Percentiles rank a stretch among this genome's conserved stretches.
These are phyloP conservation scores for Xylaria venustula DNA, from an alignment of 495 filamentous ascomycete genomes.

Conservation along the genomic window DNA sequence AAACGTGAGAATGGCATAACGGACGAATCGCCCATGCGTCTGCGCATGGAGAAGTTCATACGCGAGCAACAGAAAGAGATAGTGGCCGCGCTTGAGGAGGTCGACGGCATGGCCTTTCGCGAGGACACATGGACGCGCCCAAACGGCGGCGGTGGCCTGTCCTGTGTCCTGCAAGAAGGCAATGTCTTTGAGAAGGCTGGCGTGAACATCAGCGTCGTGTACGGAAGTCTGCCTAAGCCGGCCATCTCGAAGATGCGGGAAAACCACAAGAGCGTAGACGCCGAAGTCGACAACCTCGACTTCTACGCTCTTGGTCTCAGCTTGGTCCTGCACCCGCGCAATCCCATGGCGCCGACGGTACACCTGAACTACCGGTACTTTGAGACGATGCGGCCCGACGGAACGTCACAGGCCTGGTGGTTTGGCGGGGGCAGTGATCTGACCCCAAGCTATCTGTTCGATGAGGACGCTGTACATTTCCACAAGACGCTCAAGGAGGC, in stretches of 20 bases:
- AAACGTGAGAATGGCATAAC: slow-evolving; percentile 67
- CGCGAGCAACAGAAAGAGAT: slow-evolving; percentile 88
- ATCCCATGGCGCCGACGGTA: slow-evolving; percentile 96
- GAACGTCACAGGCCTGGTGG: slow-evolving; percentile 86
- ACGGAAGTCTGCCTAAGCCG: slow-evolving; percentile 82
- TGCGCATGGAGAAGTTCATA: slow-evolving; percentile 95
- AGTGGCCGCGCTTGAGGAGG: slow-evolving; percentile 70
- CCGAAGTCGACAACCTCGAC: slow-evolving; percentile 64
- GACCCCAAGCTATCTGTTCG: slow-evolving; percentile 91
- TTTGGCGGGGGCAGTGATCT: slow-evolving; percentile 95
- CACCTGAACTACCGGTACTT: slow-evolving; percentile 99
- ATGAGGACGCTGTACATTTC: slow-evolving; percentile 96
- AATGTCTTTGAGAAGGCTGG: slow-evolving; percentile 98
- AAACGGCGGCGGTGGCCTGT: slow-evolving; percentile 77
- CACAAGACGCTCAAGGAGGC: slow-evolving; percentile 88
- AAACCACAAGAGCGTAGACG: slow-evolving; percentile 86
- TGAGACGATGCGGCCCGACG: slow-evolving; percentile 79
- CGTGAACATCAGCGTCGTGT: slow-evolving; percentile 91
- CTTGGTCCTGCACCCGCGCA: slow-evolving; percentile 86
- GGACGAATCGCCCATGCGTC: slow-evolving; percentile 84
- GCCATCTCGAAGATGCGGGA: slow-evolving; percentile 93
- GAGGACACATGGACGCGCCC: slow-evolving; percentile 85
- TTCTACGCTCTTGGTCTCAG: slow-evolving; percentile 96
- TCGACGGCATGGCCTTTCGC: slow-evolving; percentile 80
- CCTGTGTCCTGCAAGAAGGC: slow-evolving; percentile 91